Evolutionary conservation across 1,284 basidiomycete species (phyloP), one percentile per base, ranked within the genome.

Genomic region (Rhodotorula sp.): DNA sequence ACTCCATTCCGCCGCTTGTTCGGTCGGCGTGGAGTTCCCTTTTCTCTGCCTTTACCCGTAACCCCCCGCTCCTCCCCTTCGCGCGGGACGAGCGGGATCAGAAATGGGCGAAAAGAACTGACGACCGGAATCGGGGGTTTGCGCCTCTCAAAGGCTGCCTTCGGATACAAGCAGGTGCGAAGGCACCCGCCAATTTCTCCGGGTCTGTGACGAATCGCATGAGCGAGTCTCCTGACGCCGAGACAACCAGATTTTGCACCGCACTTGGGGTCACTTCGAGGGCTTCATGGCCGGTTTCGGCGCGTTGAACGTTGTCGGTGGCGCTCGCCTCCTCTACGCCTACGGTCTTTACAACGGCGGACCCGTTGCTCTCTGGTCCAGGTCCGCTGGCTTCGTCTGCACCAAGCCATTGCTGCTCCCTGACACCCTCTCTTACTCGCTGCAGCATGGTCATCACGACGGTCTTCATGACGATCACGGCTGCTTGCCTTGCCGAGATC

Each of bases 231-330:
- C 53, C 49, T 54, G n/a, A 50, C 7, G 5, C 8, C 4, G 10
- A 5, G 27, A 19, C 10, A 12, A 21, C 4, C 59, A 68, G 73
- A 62, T 79, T 86, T 85, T 93, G 53, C 91, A 93, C 80, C 90
- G 91, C 68, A 87, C 85, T 70, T 93, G 91, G 91, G 85, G 88
- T 77, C 82, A 90, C 41, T 79, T 91, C 55, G 91, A 93, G 81
- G 91, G 86, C 78, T 93, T 93, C 79, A 89, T 89, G 8, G 90
- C 91, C 1, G 91, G 90, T 73, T 93, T 93, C 78, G 90, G 89
- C 69, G 88, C 90, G 41, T 82, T 93, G 65, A 92, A 93, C 78
- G 93, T 93, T 77, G 91, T 93, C 67, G 91, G 91, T 69, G 91
- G 90, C 16, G 74, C 74, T 4, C 73, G 91, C 65, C 88, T 90